Evolutionary conservation across 441 rosid species (phyloP), one percentile per base, ranked within the genome.

Genomic region (Populus hybrid): DNA sequence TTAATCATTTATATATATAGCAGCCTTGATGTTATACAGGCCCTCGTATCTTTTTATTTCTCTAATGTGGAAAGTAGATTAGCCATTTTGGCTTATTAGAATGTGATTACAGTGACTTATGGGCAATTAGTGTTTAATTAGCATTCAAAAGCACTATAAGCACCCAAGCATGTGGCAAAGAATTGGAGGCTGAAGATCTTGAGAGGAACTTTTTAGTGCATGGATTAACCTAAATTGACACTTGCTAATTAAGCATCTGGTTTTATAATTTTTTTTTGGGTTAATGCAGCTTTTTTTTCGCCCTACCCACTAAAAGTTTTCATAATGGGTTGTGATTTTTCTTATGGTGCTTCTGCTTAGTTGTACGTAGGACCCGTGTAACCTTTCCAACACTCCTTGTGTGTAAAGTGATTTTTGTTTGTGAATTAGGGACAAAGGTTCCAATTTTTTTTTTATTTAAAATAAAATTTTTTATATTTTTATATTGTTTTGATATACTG

Each of bases 11-110:
- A 63, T 23, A 63, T 20, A 63, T 4, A 26, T 4, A 33, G n/a
- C 28, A 14, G 9, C 21, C 40, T 67, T 28, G 35, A 40, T 10
- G 50, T 12, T 10, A 38, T 24, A 38, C 29, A 67, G 73, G 79
- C 31, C 69, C 74, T 1, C 10, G 20, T 20, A 6, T 76, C 26
- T 2, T 64, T 64, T 7, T 2, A 3, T 67, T 9, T 71, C 45
- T 50, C 68, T 66, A 11, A 73, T 71, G 79, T 79, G 72, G 56
- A 82, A 71, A 79, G 76, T 75, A 64, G 75, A 77, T 78, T 28
- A 76, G 80, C 73, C 21, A 65, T 42, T 16, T 66, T 40, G 35
- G 61, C 42, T 74, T 74, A 45, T 40, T 74, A n/a, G 53, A 67
- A 40, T 14, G 11, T 66, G 64, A 66, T 75, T 16, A 74, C 3